These are phyloP conservation scores for Diplodia seriata DNA, from an alignment of 2,329 filamentous ascomycete species.

Conservation along the genomic window DNA sequence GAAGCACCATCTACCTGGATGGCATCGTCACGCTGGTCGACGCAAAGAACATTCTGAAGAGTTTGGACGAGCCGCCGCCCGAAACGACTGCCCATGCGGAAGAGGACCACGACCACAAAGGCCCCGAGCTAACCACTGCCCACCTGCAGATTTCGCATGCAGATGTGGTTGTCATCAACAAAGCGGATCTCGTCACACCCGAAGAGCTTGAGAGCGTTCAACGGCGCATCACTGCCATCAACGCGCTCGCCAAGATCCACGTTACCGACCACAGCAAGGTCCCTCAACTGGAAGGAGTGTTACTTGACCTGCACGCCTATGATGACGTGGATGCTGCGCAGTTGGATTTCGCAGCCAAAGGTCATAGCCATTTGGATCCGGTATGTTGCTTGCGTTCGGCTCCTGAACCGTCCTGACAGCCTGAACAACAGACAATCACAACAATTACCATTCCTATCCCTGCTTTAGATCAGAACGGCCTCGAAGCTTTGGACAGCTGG, in stretches of 20 bases:
- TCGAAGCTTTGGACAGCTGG: constrained; percentile 78
- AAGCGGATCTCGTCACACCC: constrained; percentile 79
- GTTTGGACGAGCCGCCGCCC: constrained; percentile 70
- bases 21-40: constrained; percentile 96
- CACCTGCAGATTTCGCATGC: constrained; percentile 97
- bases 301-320: constrained; percentile 93
- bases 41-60: constrained; percentile 86
- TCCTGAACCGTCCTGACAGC: not conserved
- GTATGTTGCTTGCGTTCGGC: constrained; percentile 57
- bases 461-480: constrained; percentile 61
- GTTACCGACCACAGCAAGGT: constrained; percentile 81
- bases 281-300: constrained; percentile 80
- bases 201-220: constrained; percentile 73
- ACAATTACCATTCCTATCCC: constrained; percentile 77
- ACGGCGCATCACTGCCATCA: constrained; percentile 80
- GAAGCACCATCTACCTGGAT: constrained; percentile 94
- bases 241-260: constrained; percentile 84
- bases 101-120: constrained; percentile 54
- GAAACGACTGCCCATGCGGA: constrained; percentile 60
- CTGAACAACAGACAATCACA: constrained; percentile 72
- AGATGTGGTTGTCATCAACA: constrained; percentile 94
- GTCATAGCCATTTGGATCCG: constrained; percentile 89
- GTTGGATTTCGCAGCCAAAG: constrained; percentile 74
- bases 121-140: constrained; percentile 83
- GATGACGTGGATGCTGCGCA: constrained; percentile 72